Evolutionary conservation across 176 grass and related monocot species (phyloP).

Genomic region (Microstegium vimineum): DNA sequence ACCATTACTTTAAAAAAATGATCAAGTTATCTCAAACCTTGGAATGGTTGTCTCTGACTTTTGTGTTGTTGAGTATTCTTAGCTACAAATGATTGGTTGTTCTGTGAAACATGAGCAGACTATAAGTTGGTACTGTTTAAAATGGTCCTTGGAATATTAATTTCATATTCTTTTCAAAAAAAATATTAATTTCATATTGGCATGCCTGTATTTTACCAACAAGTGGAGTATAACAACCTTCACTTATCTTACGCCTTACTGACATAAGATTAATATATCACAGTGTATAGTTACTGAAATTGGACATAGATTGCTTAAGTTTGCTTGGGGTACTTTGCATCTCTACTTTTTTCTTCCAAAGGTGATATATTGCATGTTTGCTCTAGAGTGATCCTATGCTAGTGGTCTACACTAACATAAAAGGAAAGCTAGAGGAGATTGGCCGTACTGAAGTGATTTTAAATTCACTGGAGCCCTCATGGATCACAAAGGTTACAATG

Average conservation of each 20-base stretch:
- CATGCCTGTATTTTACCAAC: not conserved
- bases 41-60: not conserved
- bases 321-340: not conserved
- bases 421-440: slow-evolving; percentile 85
- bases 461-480: slow-evolving; percentile 70
- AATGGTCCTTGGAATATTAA: not conserved
- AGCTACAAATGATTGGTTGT: not conserved
- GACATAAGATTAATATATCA: not conserved
- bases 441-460: slow-evolving; percentile 87
- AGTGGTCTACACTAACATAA: slow-evolving; percentile 58
- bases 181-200: not conserved
- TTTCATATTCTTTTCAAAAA: too few relatives aligned
- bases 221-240: too few relatives aligned
- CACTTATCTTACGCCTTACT: not conserved
- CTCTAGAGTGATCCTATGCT: slow-evolving; percentile 91
- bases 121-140: not conserved
- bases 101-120: not conserved
- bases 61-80: slow-evolving; percentile 4
- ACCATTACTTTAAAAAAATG: not conserved
- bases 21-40: not conserved
- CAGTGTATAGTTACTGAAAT: not conserved
- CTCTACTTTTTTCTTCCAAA: not conserved
- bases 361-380: slow-evolving; percentile 14
- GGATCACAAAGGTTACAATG: slow-evolving; percentile 86
- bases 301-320: slow-evolving; percentile 26